Evolutionary conservation across 192 early-diverging fungal species (phyloP), one percentile per base, ranked within the genome.

Genomic region (Helicostylum pulchrum): DNA sequence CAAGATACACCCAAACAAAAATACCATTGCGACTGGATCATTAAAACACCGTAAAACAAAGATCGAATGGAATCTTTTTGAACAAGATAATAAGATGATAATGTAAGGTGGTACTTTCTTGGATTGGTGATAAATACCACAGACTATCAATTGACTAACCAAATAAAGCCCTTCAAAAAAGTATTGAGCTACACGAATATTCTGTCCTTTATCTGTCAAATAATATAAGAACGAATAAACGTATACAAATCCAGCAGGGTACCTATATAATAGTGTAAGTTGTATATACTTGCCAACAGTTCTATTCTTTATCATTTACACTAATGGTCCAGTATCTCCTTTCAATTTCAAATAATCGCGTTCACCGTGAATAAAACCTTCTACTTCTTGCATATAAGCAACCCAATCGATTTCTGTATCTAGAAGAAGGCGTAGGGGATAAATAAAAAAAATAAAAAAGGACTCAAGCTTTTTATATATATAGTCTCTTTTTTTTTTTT

Each of bases 351-450:
- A 31, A 57, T 99, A 99, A 68, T 96, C 86, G 11, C 86, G 83
- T 68, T 99, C 92, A 6, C 96, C 96, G 4, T 67, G 54, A 0
- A 92, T 61, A 66, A 92, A 94, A 21, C 84, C 85, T 6, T 65
- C 71, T 0, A 96, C 89, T 77, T 99, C 82, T 71, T 97, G 91
- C 94, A 99, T 96, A 64, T 99, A 99, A 10, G 96, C 87, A 15
- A 70, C 78, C 94, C 94, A 99, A 78, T 99, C 96, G 64, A 99
- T 99, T 71, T 99, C 93, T 2, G 96, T 96, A 72, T 98, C 83
- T 85, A 62, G 17, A n/a, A 19, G 44, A 21, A 10, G 9, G 7
- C 26, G 26, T 26, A 26, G 0, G 26, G 34, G 5, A 46, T 26
- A 45, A 48, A 23, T 42, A 47, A 8, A 3, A 34, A 11, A 19